A percentile compares a stretch with the other conserved stretches of the same genome.
Evolutionary conservation across 2,329 filamentous ascomycete genomes (phyloP).

Genomic region (Grosmannia penicillata): DNA sequence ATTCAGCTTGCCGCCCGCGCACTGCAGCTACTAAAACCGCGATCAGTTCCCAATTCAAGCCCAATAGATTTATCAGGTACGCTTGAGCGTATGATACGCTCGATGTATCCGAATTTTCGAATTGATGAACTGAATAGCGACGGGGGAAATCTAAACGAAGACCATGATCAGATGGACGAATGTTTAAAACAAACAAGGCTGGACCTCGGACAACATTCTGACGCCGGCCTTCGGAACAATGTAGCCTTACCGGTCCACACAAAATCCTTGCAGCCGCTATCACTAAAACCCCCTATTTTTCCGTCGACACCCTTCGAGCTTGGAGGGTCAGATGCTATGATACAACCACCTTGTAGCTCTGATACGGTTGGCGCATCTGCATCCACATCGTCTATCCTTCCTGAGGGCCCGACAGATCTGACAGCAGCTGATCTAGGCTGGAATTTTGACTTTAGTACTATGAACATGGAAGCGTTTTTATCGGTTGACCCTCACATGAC

Average conservation of each 20-base stretch:
- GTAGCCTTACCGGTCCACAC: no score
- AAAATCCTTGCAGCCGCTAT: not conserved
- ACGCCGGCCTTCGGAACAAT: no score
- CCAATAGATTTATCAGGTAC: slow-evolving; percentile 6
- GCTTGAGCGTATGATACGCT: slow-evolving; percentile 8
- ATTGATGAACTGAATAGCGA: not conserved
- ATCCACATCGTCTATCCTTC: no score
- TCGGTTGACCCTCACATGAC: slow-evolving; percentile 8
- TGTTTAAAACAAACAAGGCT: no score
- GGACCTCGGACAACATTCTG: no score
- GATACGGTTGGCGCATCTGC: slow-evolving; percentile 5
- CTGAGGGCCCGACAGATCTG: slow-evolving; percentile 6
- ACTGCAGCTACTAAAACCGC: slow-evolving; percentile 4
- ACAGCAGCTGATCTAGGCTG: slow-evolving; percentile 9
- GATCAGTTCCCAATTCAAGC: not conserved
- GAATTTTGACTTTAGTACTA: slow-evolving; percentile 10
- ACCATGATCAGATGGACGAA: no score
- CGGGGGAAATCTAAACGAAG: not conserved
- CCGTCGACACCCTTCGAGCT: not conserved
- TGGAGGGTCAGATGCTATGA: no score
- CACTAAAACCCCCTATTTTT: not conserved
- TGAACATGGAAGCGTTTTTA: slow-evolving; percentile 11
- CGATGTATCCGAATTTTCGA: slow-evolving; percentile 10
- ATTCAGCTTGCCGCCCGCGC: slow-evolving; percentile 7
- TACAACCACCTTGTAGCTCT: not conserved